Evolutionary conservation across 306 rosid genomes (phyloP), one percentile per base, ranked within the genome.

Genomic region (Arachis hypogaea): DNA sequence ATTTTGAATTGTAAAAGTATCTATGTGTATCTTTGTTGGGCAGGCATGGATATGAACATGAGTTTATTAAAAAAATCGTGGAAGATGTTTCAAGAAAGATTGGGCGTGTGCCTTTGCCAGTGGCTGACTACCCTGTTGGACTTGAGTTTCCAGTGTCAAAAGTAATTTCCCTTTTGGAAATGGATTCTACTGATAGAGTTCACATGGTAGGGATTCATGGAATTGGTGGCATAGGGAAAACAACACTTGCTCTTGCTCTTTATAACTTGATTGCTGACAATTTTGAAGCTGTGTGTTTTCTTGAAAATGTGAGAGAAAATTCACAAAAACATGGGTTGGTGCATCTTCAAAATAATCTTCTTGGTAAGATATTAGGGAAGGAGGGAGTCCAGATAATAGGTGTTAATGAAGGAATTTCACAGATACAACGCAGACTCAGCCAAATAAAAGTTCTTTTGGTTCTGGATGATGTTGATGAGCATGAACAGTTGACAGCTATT

Each of bases 201-300:
- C 10, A 22, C 22, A 73, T 77, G 66, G 43, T 82, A 40, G 85
- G 70, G 9, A 78, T 77, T 0, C 18, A 11, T 63, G 85, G 82
- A 63, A 51, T 50, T 1, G 81, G 76, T 0, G 85, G 85, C 1
- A 9, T 68, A 5, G 65, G 83, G 0, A 79, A 80, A 49, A 55
- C 80, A 38, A 74, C 83, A 5, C 7, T 74, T 42, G 65, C 79
- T 11, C 4, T 11, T 7, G 80, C 59, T 8, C 6, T 64, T 4
- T 71, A 56, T 54, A 63, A 74, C 9, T 11, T 0, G 2, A 59
- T 68, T 12, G 45, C 47, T 6, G 29, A 14, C 9, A 10, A 38
- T 7, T 68, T 77, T 51, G 81, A 77, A 11, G 33, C 46, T 5
- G 0, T 22, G 7, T 55, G 74, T 9, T 71, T 76, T 57, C 71